phyloP scores from a whole-genome alignment of 78 protist genomes.

The Emiliania huxleyi region DNA sequence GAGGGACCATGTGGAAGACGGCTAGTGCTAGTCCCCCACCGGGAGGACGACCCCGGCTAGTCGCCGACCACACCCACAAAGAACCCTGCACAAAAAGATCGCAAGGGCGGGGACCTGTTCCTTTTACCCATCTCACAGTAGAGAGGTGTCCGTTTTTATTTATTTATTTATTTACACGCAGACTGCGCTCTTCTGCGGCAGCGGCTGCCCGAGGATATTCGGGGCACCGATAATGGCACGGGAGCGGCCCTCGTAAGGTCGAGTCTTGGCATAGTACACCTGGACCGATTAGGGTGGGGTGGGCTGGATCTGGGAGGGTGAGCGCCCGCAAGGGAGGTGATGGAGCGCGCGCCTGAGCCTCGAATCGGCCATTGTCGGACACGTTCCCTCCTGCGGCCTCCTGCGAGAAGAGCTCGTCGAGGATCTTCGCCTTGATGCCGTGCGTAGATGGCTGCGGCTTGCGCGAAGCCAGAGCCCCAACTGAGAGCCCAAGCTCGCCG shows the following conservation, averaged over 20 bases:
- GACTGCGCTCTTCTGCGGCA: not conserved
- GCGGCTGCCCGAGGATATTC: not conserved
- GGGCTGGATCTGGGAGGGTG: no score
- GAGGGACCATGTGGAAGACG: no score
- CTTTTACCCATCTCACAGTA: not conserved
- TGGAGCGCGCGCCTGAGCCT: no score
- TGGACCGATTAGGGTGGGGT: no score
- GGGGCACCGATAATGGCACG: not conserved
- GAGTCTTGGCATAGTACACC: not conserved
- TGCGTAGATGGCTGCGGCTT: not conserved
- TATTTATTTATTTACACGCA: not conserved
- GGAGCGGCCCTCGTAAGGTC: not conserved
- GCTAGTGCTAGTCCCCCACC: no score
- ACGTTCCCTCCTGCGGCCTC: not conserved
- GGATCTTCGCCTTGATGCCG: not conserved
- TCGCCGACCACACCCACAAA: no score
- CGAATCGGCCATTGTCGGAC: constrained; percentile 6
- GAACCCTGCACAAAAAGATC: no score
- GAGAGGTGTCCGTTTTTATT: not conserved
- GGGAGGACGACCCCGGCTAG: no score
- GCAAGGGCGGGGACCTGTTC: no score
- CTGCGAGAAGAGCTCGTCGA: not conserved
- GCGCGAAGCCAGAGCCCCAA: not conserved
- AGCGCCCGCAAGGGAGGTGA: no score
- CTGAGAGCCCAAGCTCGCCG: not conserved